Conservation (phyloP, 768 basidiomycete genomes). For the Panaeolus cyanescens region DNA sequence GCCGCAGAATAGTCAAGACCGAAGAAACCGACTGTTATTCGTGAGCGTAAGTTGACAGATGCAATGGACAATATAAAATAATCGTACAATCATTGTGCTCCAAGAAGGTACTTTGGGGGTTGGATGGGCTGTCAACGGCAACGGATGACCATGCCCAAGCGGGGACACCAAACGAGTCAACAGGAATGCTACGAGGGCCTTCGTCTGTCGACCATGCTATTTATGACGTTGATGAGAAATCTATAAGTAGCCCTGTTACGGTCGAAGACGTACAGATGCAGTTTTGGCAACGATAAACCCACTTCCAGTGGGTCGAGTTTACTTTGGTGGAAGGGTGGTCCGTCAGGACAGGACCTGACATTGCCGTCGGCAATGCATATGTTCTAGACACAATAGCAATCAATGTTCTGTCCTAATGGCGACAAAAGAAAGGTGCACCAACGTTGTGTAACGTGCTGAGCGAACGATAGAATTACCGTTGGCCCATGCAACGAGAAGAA, state of each 20-base stretch:
- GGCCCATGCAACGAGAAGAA: conserved; percentile 64
- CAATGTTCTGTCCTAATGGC: background rate
- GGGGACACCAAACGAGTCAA: conserved; percentile 36
- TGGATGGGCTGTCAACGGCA: conserved; percentile 48
- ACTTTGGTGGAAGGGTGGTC: conserved; percentile 50
- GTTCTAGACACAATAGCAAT: conserved; percentile 30
- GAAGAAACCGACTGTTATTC: conserved; percentile 55
- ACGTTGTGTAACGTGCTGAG: conserved; percentile 58
- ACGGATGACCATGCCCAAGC: conserved; percentile 53
- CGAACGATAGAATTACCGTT: conserved; percentile 53
- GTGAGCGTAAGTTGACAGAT: background rate
- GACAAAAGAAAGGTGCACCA: conserved; percentile 20
- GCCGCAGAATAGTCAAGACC: conserved; percentile 49
- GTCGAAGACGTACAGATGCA: conserved; percentile 51
- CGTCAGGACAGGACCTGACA: conserved; percentile 54
- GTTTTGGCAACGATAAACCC: conserved; percentile 68
- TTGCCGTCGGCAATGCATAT: conserved; percentile 53
- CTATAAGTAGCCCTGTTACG: background rate
- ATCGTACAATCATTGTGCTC: conserved; percentile 62
- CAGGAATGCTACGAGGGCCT: conserved; percentile 39
- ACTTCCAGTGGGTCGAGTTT: conserved; percentile 67
- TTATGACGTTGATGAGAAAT: background rate
- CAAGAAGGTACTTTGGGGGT: conserved; percentile 50
- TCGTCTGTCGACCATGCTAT: conserved; percentile 39
- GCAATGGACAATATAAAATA: background rate